Conservation (phyloP, 495 filamentous ascomycete genomes). For the Aspergillus sclerotioniger region DNA sequence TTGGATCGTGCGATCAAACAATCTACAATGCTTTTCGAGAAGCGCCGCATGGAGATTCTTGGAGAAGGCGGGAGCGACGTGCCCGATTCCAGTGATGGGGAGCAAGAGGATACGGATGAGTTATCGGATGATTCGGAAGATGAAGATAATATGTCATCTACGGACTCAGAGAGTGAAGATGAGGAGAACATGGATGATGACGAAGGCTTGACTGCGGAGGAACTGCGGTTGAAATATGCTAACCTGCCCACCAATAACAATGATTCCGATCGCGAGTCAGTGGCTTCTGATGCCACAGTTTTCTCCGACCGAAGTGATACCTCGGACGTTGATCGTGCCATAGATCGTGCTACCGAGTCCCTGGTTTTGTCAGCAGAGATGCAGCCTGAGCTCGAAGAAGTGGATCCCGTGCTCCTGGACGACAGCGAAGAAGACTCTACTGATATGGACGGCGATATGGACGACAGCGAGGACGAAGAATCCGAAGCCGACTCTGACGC, state of each 20-base stretch:
- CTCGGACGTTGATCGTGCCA: slow-evolving; percentile 20
- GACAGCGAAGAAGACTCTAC: slow-evolving; percentile 74
- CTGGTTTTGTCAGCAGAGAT: slow-evolving; percentile 21
- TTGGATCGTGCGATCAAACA: slow-evolving; percentile 81
- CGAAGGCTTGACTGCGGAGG: slow-evolving; percentile 72
- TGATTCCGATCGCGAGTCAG: slow-evolving; percentile 26
- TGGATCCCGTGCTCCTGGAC: slow-evolving; percentile 64
- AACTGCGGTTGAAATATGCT: slow-evolving; percentile 77
- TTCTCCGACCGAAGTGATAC: slow-evolving; percentile 17
- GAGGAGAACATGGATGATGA: slow-evolving; percentile 59
- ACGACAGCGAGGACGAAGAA: slow-evolving; percentile 59
- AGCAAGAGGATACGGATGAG: slow-evolving; percentile 45
- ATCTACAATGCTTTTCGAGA: slow-evolving; percentile 56
- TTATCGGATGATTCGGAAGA: slow-evolving; percentile 45
- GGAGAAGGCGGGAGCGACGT: slow-evolving; percentile 43
- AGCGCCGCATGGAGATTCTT: slow-evolving; percentile 51
- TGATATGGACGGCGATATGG: slow-evolving; percentile 86
- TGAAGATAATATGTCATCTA: slow-evolving; percentile 70
- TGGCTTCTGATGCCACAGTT: slow-evolving; percentile 23
- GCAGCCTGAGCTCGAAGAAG: slow-evolving; percentile 58
- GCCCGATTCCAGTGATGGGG: slow-evolving; percentile 46
- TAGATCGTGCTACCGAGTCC: slow-evolving; percentile 30
- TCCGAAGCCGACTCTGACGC: slow-evolving; percentile 47
- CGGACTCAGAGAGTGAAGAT: slow-evolving; percentile 43
- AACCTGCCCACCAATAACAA: slow-evolving; percentile 48